phyloP scores from a whole-genome alignment of 208 protist species.

The Zelonia costaricensis region DNA sequence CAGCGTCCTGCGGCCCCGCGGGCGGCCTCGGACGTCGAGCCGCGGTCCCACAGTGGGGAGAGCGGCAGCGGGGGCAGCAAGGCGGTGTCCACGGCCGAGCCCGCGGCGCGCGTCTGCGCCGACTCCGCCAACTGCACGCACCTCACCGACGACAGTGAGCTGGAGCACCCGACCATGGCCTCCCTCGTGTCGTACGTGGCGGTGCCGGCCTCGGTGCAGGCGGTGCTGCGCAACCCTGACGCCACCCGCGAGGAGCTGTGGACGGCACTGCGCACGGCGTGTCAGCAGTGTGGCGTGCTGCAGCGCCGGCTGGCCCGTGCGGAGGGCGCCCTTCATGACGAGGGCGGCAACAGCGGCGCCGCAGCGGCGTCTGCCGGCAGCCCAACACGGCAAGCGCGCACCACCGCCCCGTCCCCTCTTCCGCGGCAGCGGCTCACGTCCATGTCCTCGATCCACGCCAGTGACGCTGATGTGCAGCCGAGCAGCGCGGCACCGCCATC shows the following conservation, averaged over 20 bases:
- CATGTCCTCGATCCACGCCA: too few species aligned
- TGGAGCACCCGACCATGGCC: background rate
- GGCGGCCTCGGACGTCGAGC: background rate
- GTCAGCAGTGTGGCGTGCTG: slow-evolving; percentile 12
- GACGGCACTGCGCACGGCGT: slow-evolving; percentile 19
- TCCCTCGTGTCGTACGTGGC: slow-evolving; percentile 5
- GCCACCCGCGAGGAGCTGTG: slow-evolving; percentile 26
- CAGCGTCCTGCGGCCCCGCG: background rate
- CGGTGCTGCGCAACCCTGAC: slow-evolving; percentile 12
- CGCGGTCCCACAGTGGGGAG: background rate
- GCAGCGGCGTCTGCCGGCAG: too few species aligned
- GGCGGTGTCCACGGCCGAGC: too few species aligned
- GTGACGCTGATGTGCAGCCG: too few species aligned
- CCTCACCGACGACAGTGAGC: background rate
- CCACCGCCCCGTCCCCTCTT: too few species aligned
- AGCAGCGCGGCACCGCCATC: background rate
- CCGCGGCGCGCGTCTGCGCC: too few species aligned
- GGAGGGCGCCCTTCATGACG: background rate
- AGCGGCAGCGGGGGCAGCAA: background rate
- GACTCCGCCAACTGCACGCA: background rate
- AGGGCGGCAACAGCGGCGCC: background rate
- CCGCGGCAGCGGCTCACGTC: too few species aligned
- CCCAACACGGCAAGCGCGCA: background rate
- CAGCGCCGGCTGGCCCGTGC: slow-evolving; percentile 15
- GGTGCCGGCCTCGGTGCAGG: slow-evolving; percentile 19